Base-by-base conservation (phyloP, 371 early-diverging fungal genomes). In the Dichotomocladium elegans region DNA sequence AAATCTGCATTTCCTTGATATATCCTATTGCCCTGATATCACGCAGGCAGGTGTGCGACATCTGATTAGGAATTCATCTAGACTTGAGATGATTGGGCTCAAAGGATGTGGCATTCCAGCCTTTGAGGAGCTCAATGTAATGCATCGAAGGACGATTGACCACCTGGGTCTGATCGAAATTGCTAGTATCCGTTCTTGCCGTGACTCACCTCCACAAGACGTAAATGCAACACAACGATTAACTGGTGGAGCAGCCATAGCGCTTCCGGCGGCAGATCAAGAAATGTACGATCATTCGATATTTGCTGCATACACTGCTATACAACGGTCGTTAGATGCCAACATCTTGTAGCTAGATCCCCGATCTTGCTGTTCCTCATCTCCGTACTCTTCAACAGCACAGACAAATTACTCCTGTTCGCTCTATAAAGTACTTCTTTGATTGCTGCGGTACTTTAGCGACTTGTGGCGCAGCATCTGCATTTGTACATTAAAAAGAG, bases 1-100 rank as follows among this genome's bases (percentile, higher is more conserved):
- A 0, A 30, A 49, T 2, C 41, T 76, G 19, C 59, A 51, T 24
- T 47, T 55, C 17, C 61, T 76, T 10, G 71, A 76, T 26, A 37
- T 76, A n/a, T 70, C 73, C 0, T 72, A 60, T 47, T 70, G 73
- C 26, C 42, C 44, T 12, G 30, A 44, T 3, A 27, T 76, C 27
- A 62, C 72, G 2, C 12, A 52, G 5, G 24, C 10, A 14, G 68
- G 66, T 9, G 61, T 76, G 3, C 64, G 77, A 5, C 55, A 52
- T 12, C 40, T 72, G 3, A 51, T 76, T 5, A 41, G 31, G 3
- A 33, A 48, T 6, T 58, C 62, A 27, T 44, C 34, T 2, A 29
- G 44, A n/a, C 51, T 76, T n/a, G 47, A 45, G n/a, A 47, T 72
- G 52, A 56, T 76, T 35, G 77, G 77, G 2, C 34, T 76, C 1